A percentile compares a stretch with the other conserved stretches of the same genome.
These are phyloP conservation scores for Pythium pyrilobum DNA, from an alignment of 352 stramenopile species.

Conservation along the genomic window DNA sequence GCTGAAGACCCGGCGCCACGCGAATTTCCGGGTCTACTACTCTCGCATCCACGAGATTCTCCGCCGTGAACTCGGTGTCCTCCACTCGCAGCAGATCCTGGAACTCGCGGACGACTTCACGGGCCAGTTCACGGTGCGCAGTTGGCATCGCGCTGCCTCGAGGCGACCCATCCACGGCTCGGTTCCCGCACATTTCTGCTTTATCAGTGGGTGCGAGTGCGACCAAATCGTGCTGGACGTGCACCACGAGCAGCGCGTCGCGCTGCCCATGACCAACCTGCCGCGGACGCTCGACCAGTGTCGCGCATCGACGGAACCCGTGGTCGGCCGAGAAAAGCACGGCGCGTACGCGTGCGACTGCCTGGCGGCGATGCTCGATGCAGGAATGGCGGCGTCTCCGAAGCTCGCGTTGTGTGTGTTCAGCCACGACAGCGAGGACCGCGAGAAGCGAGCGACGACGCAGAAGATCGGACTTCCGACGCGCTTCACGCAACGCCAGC, in stretches of 20 bases:
- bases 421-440: constrained; percentile 38
- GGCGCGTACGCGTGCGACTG: constrained; percentile 47
- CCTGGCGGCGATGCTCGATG: constrained; percentile 62
- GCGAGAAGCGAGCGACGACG: neutral
- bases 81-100: constrained; percentile 71
- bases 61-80: constrained; percentile 36
- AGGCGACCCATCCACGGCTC: constrained; percentile 23
- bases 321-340: constrained; percentile 46
- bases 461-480: neutral
- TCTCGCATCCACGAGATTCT: constrained; percentile 33
- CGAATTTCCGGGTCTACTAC: constrained; percentile 35
- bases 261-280: constrained; percentile 71
- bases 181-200: constrained; percentile 46
- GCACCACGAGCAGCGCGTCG: constrained; percentile 39
- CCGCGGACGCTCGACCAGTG: constrained; percentile 56
- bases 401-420: constrained; percentile 54
- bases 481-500: constrained; percentile 42
- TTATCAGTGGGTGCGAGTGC: constrained; percentile 34
- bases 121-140: constrained; percentile 34
- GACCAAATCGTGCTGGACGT: constrained; percentile 32
- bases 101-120: constrained; percentile 64
- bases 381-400: constrained; percentile 4
- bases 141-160: constrained; percentile 41
- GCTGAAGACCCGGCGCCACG: constrained; percentile 28
- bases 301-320: constrained; percentile 31